Conservation (phyloP, 441 rosid genomes). For the Lagerstroemia fauriei region DNA sequence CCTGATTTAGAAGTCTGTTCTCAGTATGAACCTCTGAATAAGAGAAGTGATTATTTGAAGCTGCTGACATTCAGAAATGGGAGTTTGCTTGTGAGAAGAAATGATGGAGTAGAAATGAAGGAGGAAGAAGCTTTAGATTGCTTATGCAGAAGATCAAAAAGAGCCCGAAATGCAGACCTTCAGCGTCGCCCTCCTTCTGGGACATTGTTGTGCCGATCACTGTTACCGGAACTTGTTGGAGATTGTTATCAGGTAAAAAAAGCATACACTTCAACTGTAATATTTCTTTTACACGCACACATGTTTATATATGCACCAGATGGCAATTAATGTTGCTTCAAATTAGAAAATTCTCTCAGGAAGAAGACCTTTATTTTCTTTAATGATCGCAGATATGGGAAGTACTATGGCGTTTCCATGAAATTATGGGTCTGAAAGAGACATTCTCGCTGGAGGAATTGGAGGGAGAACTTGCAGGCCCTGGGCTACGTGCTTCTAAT, state of each 20-base stretch:
- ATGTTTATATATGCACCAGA: neutral
- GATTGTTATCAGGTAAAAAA: conserved; percentile 85
- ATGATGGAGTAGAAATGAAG: conserved; percentile 40
- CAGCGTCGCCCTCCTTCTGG: conserved; percentile 60
- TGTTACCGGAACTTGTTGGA: conserved; percentile 78
- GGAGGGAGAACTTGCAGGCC: conserved; percentile 74
- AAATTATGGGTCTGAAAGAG: conserved; percentile 66
- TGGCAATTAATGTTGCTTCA: neutral
- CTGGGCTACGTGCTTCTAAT: conserved; percentile 51
- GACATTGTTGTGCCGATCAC: conserved; percentile 60
- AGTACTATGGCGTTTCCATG: conserved; percentile 71
- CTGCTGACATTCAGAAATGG: conserved; percentile 69
- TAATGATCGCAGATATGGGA: conserved; percentile 65
- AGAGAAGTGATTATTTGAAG: conserved; percentile 49
- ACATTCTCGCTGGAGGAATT: conserved; percentile 57
- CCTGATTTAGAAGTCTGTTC: conserved; percentile 71
- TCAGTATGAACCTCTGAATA: conserved; percentile 58
- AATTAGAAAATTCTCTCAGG: neutral
- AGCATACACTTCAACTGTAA: conserved; percentile 22
- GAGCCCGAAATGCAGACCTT: conserved; percentile 44
- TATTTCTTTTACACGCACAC: neutral
- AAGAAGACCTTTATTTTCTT: neutral
- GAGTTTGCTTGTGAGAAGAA: conserved; percentile 50
- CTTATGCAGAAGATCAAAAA: conserved; percentile 51
- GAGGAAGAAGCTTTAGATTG: conserved; percentile 42